Evolutionary conservation across 2,329 filamentous ascomycete species (phyloP), one percentile per base, ranked within the genome.

Genomic region (Chlorencoelia australis): DNA sequence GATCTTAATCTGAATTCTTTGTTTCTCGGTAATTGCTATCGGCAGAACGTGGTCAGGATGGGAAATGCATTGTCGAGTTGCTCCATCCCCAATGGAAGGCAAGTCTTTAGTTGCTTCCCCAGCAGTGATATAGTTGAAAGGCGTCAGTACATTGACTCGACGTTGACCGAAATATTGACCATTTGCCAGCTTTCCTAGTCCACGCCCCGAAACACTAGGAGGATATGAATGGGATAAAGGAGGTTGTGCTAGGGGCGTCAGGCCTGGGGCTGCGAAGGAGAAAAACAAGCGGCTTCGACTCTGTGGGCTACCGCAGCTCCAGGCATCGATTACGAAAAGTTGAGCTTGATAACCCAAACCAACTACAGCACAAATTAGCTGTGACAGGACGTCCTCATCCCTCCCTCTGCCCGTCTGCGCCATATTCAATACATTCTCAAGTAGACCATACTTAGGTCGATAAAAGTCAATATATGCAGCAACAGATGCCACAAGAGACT

Each of bases 381-480:
- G 82, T 1, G 76, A 77, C 34, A 88, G 76, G 0, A 84, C 72
- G 40, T 84, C 82, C 14, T 79, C 65, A 4, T 67, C 59, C 11
- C 67, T 20, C 57, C 59, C 5, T 52, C 49, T 13, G 56, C 62
- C 13, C 62, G 60, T 16, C 52, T 63, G 30, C 61, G 67, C 69
- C 60, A 89, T 84, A 0, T 62, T 66, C 0, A 72, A 59, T 0
- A 93, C 85, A 46, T 93, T 93, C 55, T 93, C 85, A 0, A 93
- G 65, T 0, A 89, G 46, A 0, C 77, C 81, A 51, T 82, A 89
- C n/a, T 72, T 66, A 0, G 85, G 84, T 0, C 79, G 70, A 45
- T 84, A 87, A 0, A 85, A 60, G 44, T 93, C 84, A 2, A 89
- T 65, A 41, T 71, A 84, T 0, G 83, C 75, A 0, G 77, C 78